phyloP scores from a whole-genome alignment of 345 rosid species.

The Sonneratia alba region DNA sequence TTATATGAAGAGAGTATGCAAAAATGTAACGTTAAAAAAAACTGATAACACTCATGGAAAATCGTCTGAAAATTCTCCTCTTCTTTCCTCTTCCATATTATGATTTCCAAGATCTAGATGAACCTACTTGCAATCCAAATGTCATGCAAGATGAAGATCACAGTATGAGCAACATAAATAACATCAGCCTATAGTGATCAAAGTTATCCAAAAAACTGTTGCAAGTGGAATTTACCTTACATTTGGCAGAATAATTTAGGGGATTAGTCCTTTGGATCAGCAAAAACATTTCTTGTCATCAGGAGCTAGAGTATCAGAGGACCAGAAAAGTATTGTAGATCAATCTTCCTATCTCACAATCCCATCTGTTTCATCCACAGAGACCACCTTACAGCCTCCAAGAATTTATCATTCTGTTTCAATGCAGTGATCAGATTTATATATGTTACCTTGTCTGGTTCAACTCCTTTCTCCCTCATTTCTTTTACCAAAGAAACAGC shows the following conservation, averaged over 20 bases:
- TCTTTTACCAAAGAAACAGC: conserved; percentile 72
- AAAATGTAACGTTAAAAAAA: background rate
- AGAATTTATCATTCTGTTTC: conserved; percentile 61
- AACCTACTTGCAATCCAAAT: background rate
- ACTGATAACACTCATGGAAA: background rate
- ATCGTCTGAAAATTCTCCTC: background rate
- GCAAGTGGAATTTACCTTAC: background rate
- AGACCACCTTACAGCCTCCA: conserved; percentile 92
- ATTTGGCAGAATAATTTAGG: background rate
- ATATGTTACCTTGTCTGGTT: conserved; percentile 73
- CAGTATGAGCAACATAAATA: background rate
- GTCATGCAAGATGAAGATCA: background rate
- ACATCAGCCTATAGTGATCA: background rate
- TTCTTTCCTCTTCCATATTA: background rate
- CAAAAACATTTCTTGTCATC: background rate
- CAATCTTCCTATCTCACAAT: conserved; percentile 14
- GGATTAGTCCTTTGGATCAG: background rate
- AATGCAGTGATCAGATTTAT: conserved; percentile 60
- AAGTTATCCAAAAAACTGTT: background rate
- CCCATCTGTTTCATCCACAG: conserved; percentile 96
- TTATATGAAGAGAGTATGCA: background rate
- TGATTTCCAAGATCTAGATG: background rate
- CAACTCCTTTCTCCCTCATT: conserved; percentile 60
- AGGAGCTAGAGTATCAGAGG: background rate
- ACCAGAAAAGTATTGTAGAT: background rate